Evolutionary conservation across 352 stramenopile genomes (phyloP).

Genomic region (Phytophthora pisi): DNA sequence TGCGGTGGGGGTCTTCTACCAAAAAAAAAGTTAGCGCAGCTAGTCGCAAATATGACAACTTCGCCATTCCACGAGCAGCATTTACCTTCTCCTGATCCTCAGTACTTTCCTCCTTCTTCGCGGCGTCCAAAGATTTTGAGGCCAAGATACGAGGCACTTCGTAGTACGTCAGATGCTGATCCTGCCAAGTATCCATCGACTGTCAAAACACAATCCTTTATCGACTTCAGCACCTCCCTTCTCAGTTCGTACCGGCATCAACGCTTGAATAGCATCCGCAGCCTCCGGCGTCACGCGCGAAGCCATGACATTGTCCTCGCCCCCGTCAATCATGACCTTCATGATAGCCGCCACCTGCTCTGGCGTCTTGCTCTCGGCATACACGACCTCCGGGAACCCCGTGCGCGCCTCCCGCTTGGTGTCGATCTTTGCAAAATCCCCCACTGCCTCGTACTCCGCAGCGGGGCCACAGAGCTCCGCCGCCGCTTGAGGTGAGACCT

Average conservation of each 20-base stretch:
- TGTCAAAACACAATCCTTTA: constrained; percentile 6
- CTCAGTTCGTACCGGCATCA: constrained; percentile 43
- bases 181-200: constrained; percentile 18
- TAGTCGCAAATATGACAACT: not conserved
- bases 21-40: not conserved
- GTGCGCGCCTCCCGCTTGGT: constrained; percentile 86
- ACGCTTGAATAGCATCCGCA: constrained; percentile 44
- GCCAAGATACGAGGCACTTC: constrained; percentile 73
- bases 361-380: constrained; percentile 93
- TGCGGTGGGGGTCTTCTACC: constrained; percentile 32
- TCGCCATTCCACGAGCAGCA: not conserved
- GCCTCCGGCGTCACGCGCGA: constrained; percentile 70
- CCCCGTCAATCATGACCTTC: constrained; percentile 79
- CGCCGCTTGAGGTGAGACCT: constrained; percentile 42
- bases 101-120: not conserved
- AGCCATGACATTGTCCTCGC: constrained; percentile 76
- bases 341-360: constrained; percentile 92
- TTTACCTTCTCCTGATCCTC: constrained; percentile 25
- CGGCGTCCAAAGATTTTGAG: constrained; percentile 40
- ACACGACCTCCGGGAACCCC: constrained; percentile 96
- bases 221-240: not conserved
- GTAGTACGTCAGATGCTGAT: constrained; percentile 64
- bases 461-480: constrained; percentile 30
- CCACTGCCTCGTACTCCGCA: constrained; percentile 59
- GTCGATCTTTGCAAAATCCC: constrained; percentile 87